These are phyloP conservation scores for Lepidium didymum DNA, from an alignment of 345 rosid genomes.

Conservation along the genomic window DNA sequence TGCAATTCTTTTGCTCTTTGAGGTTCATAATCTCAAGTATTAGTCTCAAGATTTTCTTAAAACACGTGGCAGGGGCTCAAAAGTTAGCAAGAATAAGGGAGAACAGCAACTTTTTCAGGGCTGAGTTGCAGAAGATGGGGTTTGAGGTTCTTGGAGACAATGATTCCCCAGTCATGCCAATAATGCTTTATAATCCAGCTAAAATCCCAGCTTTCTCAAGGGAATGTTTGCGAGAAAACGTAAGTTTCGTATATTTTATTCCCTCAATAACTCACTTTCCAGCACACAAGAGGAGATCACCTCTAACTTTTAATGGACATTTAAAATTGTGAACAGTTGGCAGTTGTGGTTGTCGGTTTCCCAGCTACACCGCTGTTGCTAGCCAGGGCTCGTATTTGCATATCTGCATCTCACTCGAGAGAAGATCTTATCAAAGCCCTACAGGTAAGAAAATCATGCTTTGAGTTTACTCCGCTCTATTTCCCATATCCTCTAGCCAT, in stretches of 20 bases:
- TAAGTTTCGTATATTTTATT: slow-evolving; percentile 8
- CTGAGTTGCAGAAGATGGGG: slow-evolving; percentile 90
- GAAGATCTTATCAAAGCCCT: slow-evolving; percentile 68
- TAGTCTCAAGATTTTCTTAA: not conserved
- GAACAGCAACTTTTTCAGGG: slow-evolving; percentile 89
- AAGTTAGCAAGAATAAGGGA: slow-evolving; percentile 87
- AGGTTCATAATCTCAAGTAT: not conserved
- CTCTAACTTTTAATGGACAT: not conserved
- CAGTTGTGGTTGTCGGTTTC: slow-evolving; percentile 57
- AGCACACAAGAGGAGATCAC: not conserved
- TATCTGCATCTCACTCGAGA: slow-evolving; percentile 68
- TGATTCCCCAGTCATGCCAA: slow-evolving; percentile 98
- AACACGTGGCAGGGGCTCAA: slow-evolving; percentile 56
- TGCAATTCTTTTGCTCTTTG: not conserved
- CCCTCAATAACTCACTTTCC: not conserved
- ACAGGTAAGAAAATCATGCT: slow-evolving; percentile 34
- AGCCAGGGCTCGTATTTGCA: slow-evolving; percentile 84
- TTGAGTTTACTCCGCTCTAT: not conserved
- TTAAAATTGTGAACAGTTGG: slow-evolving; percentile 30
- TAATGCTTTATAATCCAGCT: slow-evolving; percentile 96
- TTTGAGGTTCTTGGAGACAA: slow-evolving; percentile 96
- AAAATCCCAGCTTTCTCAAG: slow-evolving; percentile 97
- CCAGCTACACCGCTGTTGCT: slow-evolving; percentile 67
- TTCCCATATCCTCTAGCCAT: not conserved
- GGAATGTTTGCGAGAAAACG: slow-evolving; percentile 74